Evolutionary conservation across 1,284 basidiomycete genomes (phyloP), one percentile per base, ranked within the genome.

Genomic region (Irpex sp.): DNA sequence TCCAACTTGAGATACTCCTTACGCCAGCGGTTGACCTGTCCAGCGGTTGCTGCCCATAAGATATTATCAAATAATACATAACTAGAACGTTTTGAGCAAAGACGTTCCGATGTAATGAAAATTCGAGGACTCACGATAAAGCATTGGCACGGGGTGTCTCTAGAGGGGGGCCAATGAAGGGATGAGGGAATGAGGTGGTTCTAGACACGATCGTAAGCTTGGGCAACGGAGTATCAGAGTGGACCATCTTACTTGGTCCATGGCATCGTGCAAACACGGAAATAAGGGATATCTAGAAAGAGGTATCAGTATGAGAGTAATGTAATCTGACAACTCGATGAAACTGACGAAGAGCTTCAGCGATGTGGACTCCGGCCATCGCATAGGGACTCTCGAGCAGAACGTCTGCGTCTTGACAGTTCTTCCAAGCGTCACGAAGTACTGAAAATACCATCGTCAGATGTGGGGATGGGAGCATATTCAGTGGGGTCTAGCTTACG

Each of bases 321-420:
- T 53, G 60, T 56, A 31, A 33, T 47, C 46, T 11, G 56, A 31
- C 9, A 19, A 31, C n/a, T 9, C 17, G 68, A 21, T 26, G 73
- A 78, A n/a, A 66, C 67, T 61, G 63, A 83, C 83, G 79, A n/a
- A 93, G 77, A 0, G 86, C 88, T 74, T 94, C 92, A 1, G 92
- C 90, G 62, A 94, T 89, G 70, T 94, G 92, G 7, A 91, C 86
- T 17, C 92, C 92, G 0, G 89, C 88, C 83, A 93, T 92, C 1
- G 90, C 87, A 4, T 86, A 89, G 0, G 92, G 92, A 61, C 82
- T 84, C 70, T 90, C 87, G 61, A 93, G 82, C 21, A 93, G 77
- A 4, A 93, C 84, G 68, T 93, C 90, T 1, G 89, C 88, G 63
- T 85, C 87, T 66, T 87, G 79, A 66, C 90, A 92, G 3, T 86